Conservation (phyloP, 805 yeast species). For the Priceomyces carsonii region DNA sequence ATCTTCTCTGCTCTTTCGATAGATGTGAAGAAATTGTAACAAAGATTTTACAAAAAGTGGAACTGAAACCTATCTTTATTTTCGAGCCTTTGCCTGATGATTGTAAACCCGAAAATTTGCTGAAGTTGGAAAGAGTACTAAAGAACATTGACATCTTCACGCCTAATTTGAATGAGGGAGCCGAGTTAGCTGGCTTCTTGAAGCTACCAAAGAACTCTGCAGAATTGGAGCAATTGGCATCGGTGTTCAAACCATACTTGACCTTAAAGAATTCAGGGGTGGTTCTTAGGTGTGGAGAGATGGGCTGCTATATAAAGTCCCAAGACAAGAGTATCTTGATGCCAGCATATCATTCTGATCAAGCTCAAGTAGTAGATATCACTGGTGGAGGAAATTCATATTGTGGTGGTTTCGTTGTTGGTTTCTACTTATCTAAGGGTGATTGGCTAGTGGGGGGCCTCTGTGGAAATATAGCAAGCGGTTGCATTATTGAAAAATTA, state of each 20-base stretch:
- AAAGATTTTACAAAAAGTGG: conserved; percentile 24
- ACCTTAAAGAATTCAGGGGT: conserved; percentile 44
- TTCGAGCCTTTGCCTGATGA: conserved; percentile 90
- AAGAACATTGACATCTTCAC: conserved; percentile 59
- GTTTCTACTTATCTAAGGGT: conserved; percentile 47
- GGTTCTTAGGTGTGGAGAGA: conserved; percentile 73
- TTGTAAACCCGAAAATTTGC: conserved; percentile 52
- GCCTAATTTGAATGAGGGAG: conserved; percentile 86
- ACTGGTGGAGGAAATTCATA: conserved; percentile 49
- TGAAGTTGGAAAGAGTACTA: conserved; percentile 35
- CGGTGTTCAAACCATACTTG: conserved; percentile 41
- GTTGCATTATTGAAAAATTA: conserved; percentile 74
- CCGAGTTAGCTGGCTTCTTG: conserved; percentile 53
- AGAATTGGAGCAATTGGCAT: conserved; percentile 45
- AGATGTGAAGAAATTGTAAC: conserved; percentile 53
- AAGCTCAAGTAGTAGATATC: conserved; percentile 37
- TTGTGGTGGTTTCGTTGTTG: conserved; percentile 52
- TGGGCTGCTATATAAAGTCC: conserved; percentile 60
- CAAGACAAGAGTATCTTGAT: conserved; percentile 40
- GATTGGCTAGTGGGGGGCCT: conserved; percentile 57
- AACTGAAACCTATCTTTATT: conserved; percentile 43
- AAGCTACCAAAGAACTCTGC: conserved; percentile 40
- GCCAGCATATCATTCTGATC: conserved; percentile 70
- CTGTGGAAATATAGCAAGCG: conserved; percentile 77
- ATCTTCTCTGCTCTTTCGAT: conserved; percentile 72